Percentiles rank a stretch among this genome's conserved stretches.
Evolutionary conservation across 83 land plant species (phyloP).

Genomic region (Thuja plicata): DNA sequence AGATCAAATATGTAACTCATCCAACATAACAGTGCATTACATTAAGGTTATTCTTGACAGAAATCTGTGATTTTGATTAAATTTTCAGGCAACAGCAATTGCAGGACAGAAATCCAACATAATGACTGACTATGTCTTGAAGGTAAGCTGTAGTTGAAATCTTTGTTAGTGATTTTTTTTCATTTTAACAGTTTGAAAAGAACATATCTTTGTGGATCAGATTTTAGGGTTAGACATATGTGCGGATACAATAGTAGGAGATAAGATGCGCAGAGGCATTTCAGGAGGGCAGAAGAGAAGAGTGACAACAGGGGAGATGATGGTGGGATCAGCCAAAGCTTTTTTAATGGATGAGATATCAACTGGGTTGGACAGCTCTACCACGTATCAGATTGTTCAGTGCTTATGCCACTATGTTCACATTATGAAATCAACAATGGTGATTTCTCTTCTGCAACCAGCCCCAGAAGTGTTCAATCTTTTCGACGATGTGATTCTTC

Average conservation of each 20-base stretch:
- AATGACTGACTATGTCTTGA: conserved; percentile 28
- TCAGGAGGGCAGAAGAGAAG: conserved; percentile 67
- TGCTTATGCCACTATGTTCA: conserved; percentile 44
- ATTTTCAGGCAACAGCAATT: conserved; percentile 19
- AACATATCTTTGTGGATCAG: conserved; percentile 9
- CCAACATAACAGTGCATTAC: neutral
- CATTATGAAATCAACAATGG: conserved; percentile 35
- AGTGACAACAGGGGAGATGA: conserved; percentile 64
- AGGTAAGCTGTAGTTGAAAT: conserved; percentile 4
- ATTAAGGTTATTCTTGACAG: neutral
- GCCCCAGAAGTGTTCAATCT: conserved; percentile 57
- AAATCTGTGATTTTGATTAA: neutral
- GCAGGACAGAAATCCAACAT: conserved; percentile 20
- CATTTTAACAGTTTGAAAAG: neutral
- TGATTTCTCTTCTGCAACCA: conserved; percentile 57
- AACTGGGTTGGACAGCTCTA: conserved; percentile 61
- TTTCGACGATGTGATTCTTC: conserved; percentile 51
- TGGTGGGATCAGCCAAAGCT: conserved; percentile 48
- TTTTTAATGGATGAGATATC: conserved; percentile 65
- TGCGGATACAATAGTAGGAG: conserved; percentile 45
- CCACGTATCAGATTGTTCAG: conserved; percentile 54
- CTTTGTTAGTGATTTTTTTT: neutral
- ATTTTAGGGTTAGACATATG: conserved; percentile 57
- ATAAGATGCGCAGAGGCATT: conserved; percentile 56
- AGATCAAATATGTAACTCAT: neutral